phyloP scores from a whole-genome alignment of 2,329 filamentous ascomycete species.

The Fusarium napiforme region DNA sequence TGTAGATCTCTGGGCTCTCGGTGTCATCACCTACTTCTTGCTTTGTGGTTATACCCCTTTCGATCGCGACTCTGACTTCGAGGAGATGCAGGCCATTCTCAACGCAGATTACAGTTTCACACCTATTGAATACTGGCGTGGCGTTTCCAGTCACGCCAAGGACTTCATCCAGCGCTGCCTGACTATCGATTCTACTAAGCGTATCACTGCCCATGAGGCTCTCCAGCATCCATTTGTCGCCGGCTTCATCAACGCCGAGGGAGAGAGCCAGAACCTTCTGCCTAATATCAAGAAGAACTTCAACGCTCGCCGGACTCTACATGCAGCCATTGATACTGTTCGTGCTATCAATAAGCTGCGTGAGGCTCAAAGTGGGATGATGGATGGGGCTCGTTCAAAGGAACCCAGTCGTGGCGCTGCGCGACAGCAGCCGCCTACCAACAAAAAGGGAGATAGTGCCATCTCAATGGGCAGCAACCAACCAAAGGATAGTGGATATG shows the following conservation, averaged over 20 bases:
- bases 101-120: slow-evolving; percentile 97
- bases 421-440: slow-evolving; percentile 30
- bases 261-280: slow-evolving; percentile 69
- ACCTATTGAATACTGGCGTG: slow-evolving; percentile 95
- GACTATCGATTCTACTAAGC: slow-evolving; percentile 85
- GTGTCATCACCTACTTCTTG: slow-evolving; percentile 98
- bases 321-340: slow-evolving; percentile 77
- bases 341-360: slow-evolving; percentile 77
- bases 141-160: slow-evolving; percentile 85
- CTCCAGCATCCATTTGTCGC: slow-evolving; percentile 74
- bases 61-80: slow-evolving; percentile 95
- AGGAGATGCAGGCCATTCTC: slow-evolving; percentile 99
- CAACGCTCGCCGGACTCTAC: slow-evolving; percentile 74
- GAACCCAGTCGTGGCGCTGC: slow-evolving; percentile 58
- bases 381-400: slow-evolving; percentile 68
- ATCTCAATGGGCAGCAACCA: slow-evolving; percentile 51
- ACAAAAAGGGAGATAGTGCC: slow-evolving; percentile 58
- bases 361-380: slow-evolving; percentile 69
- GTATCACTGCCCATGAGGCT: slow-evolving; percentile 90
- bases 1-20: slow-evolving; percentile 97
- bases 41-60: slow-evolving; percentile 98
- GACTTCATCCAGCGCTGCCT: slow-evolving; percentile 94
- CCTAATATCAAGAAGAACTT: slow-evolving; percentile 80
- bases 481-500: slow-evolving; percentile 62
- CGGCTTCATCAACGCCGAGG: slow-evolving; percentile 60